Evolutionary conservation across 176 grass and related monocot genomes (phyloP), one percentile per base, ranked within the genome.

Genomic region (Canna indica): DNA sequence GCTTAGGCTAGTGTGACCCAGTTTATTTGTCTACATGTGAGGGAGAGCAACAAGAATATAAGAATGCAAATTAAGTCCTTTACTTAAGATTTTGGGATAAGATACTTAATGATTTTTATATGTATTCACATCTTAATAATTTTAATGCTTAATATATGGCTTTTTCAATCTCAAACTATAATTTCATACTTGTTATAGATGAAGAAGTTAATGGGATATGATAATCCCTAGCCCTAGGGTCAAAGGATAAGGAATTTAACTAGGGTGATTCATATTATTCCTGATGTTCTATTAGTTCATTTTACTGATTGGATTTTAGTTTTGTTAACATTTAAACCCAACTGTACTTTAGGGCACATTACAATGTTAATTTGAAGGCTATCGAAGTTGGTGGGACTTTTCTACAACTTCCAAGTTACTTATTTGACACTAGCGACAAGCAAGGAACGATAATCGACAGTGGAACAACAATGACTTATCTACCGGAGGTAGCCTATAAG

Each of bases 371-470:
- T 78, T 41, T 97, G 58, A 77, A 87, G 71, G 72, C 36, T 39
- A 85, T 97, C 75, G 71, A 79, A 74, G 94, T 97, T 67, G 94
- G 84, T 83, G 82, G 76, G 69, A 47, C 46, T 47, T 70, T 70
- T 20, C 77, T 97, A 72, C 77, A 73, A 54, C 82, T 97, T 79
- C 81, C 94, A 30, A 53, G 71, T 57, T 72, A 75, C 84, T 73
- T 73, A 71, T 97, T 90, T 68, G 68, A 64, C 56, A 71, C 47
- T 42, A 69, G 60, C 52, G 69, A 83, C 18, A 80, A 16, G 73
- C 83, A 75, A 81, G 89, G 89, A 15, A 90, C 88, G 16, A 92
- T 97, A 54, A 87, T 97, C 78, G 94, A 97, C 73, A 92, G 94
- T 62, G 94, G 94, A 45, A 97, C 94, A 70, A 97, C 94, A 25